Evolutionary conservation across 2,329 filamentous ascomycete genomes (phyloP).

Genomic region (Pseudopyricularia cyperi): DNA sequence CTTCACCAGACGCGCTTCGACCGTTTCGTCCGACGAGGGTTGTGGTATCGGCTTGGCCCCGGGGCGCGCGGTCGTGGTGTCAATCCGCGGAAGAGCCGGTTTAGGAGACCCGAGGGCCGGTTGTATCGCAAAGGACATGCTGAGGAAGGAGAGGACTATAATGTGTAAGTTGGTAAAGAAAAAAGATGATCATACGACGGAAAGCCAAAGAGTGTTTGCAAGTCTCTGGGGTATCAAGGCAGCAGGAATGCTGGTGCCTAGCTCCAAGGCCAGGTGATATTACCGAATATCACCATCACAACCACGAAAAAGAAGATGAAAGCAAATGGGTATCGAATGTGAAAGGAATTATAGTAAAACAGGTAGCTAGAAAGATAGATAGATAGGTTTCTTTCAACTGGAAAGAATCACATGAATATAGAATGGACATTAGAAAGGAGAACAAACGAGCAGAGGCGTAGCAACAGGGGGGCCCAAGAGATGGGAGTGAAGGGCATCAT

Average conservation of each 20-base stretch:
- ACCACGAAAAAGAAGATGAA: background rate
- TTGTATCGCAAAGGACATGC: background rate
- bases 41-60: background rate
- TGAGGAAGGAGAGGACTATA: background rate
- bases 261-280: background rate
- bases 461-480: background rate
- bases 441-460: background rate
- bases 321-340: conserved; percentile 1
- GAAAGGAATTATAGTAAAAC: background rate
- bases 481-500: conserved; percentile 2
- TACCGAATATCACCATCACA: background rate
- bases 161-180: background rate
- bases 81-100: background rate
- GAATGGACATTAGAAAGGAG: background rate
- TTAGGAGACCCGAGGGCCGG: background rate
- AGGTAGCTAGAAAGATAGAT: background rate
- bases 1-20: background rate
- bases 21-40: background rate
- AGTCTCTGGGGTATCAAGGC: background rate
- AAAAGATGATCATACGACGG: background rate
- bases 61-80: background rate
- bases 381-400: background rate
- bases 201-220: background rate
- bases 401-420: background rate
- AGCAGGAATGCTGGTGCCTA: background rate